Conservation (phyloP, 192 early-diverging fungal species). For the Diversispora epigaea region DNA sequence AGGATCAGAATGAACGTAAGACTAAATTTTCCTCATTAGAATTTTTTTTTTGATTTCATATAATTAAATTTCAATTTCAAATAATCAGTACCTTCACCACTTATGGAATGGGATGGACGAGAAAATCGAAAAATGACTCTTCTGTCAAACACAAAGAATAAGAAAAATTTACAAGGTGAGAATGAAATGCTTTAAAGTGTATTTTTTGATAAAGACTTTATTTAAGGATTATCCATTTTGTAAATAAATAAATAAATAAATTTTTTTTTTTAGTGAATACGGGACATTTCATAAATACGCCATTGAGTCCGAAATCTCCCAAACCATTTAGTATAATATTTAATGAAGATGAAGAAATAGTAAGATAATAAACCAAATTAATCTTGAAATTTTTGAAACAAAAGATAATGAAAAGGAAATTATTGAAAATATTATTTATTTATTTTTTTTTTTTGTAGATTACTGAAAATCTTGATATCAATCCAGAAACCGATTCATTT, state of each 20-base stretch:
- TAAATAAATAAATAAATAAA: not conserved
- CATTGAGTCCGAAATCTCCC: constrained; percentile 20
- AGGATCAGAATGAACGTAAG: constrained; percentile 55
- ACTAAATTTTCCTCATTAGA: not conserved
- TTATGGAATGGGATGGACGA: constrained; percentile 16
- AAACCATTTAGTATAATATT: constrained; percentile 8
- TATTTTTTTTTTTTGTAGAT: constrained; percentile 40
- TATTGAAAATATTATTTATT: constrained; percentile 3
- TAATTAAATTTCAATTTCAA: not conserved
- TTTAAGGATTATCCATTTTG: too few species aligned
- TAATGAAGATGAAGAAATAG: constrained; percentile 49
- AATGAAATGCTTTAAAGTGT: not conserved
- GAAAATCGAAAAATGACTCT: constrained; percentile 5
- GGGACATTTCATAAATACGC: not conserved
- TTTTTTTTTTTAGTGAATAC: constrained; percentile 17
- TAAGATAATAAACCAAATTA: constrained; percentile 22
- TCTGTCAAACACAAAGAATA: constrained; percentile 19
- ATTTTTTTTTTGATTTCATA: not conserved
- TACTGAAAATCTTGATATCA: constrained; percentile 58
- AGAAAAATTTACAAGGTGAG: constrained; percentile 42
- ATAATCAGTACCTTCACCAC: constrained; percentile 15
- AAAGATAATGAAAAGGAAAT: too few species aligned
- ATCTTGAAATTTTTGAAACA: not conserved
- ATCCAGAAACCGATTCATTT: constrained; percentile 76
- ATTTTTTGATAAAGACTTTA: not conserved